These are phyloP conservation scores for Gremmenia infestans DNA, from an alignment of 2,329 filamentous ascomycete species.

Conservation along the genomic window DNA sequence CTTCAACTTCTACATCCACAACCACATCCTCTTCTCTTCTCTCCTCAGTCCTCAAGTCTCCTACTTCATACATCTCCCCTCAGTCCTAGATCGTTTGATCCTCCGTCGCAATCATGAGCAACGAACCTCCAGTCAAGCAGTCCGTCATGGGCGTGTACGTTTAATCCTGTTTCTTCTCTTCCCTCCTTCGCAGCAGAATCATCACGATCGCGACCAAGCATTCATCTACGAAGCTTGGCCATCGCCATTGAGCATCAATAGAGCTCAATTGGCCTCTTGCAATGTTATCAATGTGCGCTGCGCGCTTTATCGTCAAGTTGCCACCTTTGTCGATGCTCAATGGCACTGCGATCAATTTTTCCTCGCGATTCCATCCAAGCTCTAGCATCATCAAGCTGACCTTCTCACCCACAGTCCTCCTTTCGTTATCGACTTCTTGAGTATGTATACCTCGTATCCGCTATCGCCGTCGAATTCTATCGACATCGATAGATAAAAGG, in stretches of 20 bases:
- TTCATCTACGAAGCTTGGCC: constrained; percentile 17
- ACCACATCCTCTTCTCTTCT: constrained; percentile 15
- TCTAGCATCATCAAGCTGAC: constrained; percentile 21
- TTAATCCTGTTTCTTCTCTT: constrained; percentile 18
- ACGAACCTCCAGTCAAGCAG: constrained; percentile 50
- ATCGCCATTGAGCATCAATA: constrained; percentile 22
- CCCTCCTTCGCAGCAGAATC: constrained; percentile 20
- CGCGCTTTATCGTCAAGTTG: constrained; percentile 1
- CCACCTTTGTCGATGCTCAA: constrained; percentile 20
- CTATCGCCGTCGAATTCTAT: constrained; percentile 11
- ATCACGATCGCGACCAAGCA: constrained; percentile 10
- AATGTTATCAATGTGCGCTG: constrained; percentile 14
- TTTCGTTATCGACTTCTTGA: constrained; percentile 98
- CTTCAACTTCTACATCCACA: constrained; percentile 14
- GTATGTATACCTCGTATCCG: constrained; percentile 56
- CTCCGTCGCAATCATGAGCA: constrained; percentile 33
- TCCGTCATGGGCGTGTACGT: constrained; percentile 65
- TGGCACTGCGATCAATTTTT: constrained; percentile 18
- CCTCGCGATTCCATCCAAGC: constrained; percentile 5
- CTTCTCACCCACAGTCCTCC: constrained; percentile 49
- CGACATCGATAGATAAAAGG: constrained; percentile 6
- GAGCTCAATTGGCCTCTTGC: constrained; percentile 21
- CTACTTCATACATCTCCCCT: constrained; percentile 50
- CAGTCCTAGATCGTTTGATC: constrained; percentile 44
- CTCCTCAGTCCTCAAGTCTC: constrained; percentile 17